Evolutionary conservation across 1,284 basidiomycete species (phyloP).

Genomic region (Ganoderma sinense): DNA sequence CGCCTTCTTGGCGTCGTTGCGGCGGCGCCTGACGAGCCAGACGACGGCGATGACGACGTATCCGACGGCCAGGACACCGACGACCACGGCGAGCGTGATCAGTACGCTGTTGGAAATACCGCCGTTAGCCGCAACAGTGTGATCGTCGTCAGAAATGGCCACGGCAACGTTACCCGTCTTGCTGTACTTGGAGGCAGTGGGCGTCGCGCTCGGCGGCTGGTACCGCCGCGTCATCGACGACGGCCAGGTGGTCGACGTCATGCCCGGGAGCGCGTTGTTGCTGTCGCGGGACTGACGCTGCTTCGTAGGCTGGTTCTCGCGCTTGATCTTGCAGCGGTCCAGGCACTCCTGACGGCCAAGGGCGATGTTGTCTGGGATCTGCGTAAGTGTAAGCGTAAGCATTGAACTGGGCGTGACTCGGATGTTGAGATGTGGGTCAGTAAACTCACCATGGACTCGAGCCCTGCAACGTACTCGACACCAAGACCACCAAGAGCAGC

Average conservation of each 20-base stretch:
- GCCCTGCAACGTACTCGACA: slow-evolving; percentile 40
- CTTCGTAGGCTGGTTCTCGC: slow-evolving; percentile 37
- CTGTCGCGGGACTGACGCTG: slow-evolving; percentile 44
- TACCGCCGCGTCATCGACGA: slow-evolving; percentile 13
- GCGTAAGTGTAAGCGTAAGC: slow-evolving; percentile 3
- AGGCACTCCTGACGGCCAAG: slow-evolving; percentile 44
- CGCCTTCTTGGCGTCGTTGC: slow-evolving; percentile 13
- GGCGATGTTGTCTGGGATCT: slow-evolving; percentile 47
- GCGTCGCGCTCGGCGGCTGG: slow-evolving; percentile 19
- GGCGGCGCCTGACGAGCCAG: slow-evolving; percentile 28
- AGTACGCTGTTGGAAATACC: slow-evolving; percentile 61
- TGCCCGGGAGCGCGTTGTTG: slow-evolving; percentile 40
- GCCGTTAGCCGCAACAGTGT: slow-evolving; percentile 30
- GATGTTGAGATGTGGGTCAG: background rate
- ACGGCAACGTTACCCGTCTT: slow-evolving; percentile 29
- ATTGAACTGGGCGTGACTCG: too few relatives aligned
- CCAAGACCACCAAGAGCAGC: slow-evolving; percentile 45
- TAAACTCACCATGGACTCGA: slow-evolving; percentile 36
- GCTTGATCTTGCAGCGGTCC: slow-evolving; percentile 40
- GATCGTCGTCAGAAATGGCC: slow-evolving; percentile 26
- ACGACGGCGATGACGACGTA: slow-evolving; percentile 35
- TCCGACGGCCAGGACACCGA: slow-evolving; percentile 35
- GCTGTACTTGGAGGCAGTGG: slow-evolving; percentile 26
- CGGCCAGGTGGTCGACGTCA: slow-evolving; percentile 19
- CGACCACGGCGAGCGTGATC: slow-evolving; percentile 34